Evolutionary conservation across 179 eudicot genomes (phyloP).

Genomic region (Patellifolia procumbens): DNA sequence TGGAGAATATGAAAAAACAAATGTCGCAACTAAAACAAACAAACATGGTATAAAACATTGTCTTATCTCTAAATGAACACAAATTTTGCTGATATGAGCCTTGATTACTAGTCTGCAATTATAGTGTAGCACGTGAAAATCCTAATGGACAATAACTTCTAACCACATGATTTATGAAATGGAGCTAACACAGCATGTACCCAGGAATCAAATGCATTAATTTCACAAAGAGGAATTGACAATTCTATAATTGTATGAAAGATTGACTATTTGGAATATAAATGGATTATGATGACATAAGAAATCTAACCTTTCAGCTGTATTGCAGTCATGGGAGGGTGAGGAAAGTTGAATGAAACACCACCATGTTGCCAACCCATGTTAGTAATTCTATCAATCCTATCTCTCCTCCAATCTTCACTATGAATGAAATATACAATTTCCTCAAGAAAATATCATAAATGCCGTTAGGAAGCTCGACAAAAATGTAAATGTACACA

Average conservation of each 20-base stretch:
- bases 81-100: too few relatives aligned
- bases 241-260: background rate
- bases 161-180: conserved; percentile 24
- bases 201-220: conserved; percentile 21
- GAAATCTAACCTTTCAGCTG: conserved; percentile 25
- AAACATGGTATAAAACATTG: too few relatives aligned
- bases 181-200: conserved; percentile 11
- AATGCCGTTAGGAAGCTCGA: conserved; percentile 32
- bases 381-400: conserved; percentile 7
- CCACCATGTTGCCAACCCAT: conserved; percentile 9
- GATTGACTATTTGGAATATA: background rate
- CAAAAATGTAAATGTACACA: conserved; percentile 29
- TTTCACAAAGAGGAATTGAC: background rate
- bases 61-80: too few relatives aligned
- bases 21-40: background rate
- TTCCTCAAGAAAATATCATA: conserved; percentile 29
- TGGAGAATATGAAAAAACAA: background rate
- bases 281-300: too few relatives aligned
- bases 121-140: conserved; percentile 9
- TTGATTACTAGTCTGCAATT: background rate
- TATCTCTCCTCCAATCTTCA: conserved; percentile 10
- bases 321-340: conserved; percentile 20
- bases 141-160: conserved; percentile 22
- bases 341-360: conserved; percentile 22
- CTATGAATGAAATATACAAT: conserved; percentile 14